Base-by-base conservation (phyloP, 805 yeast species). In the Monosporozyma aerobia region DNA sequence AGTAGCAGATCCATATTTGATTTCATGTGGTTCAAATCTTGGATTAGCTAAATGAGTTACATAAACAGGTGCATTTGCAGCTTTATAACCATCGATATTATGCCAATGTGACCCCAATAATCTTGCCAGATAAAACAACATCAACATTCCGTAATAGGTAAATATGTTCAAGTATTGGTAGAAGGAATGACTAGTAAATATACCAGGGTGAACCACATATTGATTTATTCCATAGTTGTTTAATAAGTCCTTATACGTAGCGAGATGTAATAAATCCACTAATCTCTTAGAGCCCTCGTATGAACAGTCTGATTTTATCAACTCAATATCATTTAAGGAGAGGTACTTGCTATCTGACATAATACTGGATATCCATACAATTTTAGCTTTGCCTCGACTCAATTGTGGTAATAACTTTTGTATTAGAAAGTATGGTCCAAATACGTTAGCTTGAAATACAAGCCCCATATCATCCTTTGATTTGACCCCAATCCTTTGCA, bases 371-470 rank as follows among this genome's bases (percentile, higher is more conserved):
- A 94, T 81, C 97, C 97, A 90, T 29, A 90, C 73, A 40, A 90
- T 73, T 52, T 78, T 77, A 0, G 94, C 90, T 3, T 85, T 83
- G 2, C 73, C 71, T 2, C 69, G 65, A 9, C 69, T 57, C n/a
- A 90, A 69, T 39, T 80, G 69, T 2, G 80, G 80, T 41, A 74
- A 67, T 22, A 92, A 69, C 56, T 79, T 82, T 59, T 85, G 87
- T 51, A 90, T 75, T 51, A 94, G 71, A 67, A 83, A 94, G 71
- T 87, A 90, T 2, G 98, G 98, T 0, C 96, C 96, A 70, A 94
- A 88, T n/a, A 92, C 96, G 64, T 94, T 94, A 5, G 94, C 95
- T 69, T 94, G 96, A 72, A 92, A 94, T 3, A 90, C 89, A 32
- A 86, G 71, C 1, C 98, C 97, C 74, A 92, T 60, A 0, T 80